Evolutionary conservation across 768 basidiomycete genomes (phyloP).

Genomic region (Paxillus involutus): DNA sequence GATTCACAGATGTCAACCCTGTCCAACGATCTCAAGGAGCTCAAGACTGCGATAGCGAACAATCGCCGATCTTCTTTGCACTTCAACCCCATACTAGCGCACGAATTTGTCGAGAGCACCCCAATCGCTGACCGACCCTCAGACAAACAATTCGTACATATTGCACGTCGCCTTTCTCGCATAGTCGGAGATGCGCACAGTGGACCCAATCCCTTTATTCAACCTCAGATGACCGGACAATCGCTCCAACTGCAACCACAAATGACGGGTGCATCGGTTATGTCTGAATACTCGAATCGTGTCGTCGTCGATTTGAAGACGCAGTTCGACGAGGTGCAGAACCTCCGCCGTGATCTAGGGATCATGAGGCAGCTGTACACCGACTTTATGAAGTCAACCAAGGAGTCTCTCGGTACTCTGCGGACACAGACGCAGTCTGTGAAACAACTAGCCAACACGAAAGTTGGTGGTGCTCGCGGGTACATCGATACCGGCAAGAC

Average conservation of each 20-base stretch:
- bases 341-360: slow-evolving; percentile 88
- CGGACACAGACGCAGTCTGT: slow-evolving; percentile 86
- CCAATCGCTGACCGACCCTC: slow-evolving; percentile 67
- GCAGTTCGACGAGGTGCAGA: slow-evolving; percentile 94
- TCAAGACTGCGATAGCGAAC: slow-evolving; percentile 63
- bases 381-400: slow-evolving; percentile 91
- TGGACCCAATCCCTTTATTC: slow-evolving; percentile 36
- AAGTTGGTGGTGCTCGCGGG: slow-evolving; percentile 81
- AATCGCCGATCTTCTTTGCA: slow-evolving; percentile 54
- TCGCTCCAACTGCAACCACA: slow-evolving; percentile 60
- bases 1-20: slow-evolving; percentile 85
- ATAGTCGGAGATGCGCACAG: slow-evolving; percentile 51
- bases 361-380: slow-evolving; percentile 93
- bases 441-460: slow-evolving; percentile 78
- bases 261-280: slow-evolving; percentile 70
- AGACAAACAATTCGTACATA: slow-evolving; percentile 70
- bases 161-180: slow-evolving; percentile 73
- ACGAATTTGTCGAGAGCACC: slow-evolving; percentile 64
- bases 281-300: slow-evolving; percentile 70
- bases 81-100: slow-evolving; percentile 45
- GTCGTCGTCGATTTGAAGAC: slow-evolving; percentile 83
- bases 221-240: slow-evolving; percentile 67
- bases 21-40: slow-evolving; percentile 87
- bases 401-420: slow-evolving; percentile 75
- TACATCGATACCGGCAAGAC: slow-evolving; percentile 91